A percentile compares a stretch with the other conserved stretches of the same genome.
phyloP scores from a whole-genome alignment of 1,284 basidiomycete species.

The Sphaerobolus stellatus region DNA sequence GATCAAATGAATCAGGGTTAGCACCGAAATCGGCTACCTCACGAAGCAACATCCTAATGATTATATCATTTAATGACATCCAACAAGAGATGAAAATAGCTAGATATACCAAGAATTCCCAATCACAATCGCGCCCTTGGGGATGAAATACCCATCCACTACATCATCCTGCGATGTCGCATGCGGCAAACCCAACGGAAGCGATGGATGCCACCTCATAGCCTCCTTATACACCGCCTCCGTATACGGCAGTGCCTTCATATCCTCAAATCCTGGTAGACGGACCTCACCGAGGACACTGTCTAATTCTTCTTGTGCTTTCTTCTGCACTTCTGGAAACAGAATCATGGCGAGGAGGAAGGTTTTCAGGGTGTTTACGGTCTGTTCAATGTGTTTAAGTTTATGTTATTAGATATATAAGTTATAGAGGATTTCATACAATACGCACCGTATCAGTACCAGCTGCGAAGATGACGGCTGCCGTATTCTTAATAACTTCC shows the following conservation, averaged over 20 bases:
- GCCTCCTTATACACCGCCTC: conserved; percentile 23
- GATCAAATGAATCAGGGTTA: conserved; percentile 21
- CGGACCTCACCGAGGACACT: not conserved
- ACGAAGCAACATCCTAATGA: conserved; percentile 26
- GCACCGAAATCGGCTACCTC: conserved; percentile 19
- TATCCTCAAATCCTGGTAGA: conserved; percentile 13
- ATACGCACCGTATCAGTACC: conserved; percentile 16
- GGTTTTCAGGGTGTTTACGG: conserved; percentile 6
- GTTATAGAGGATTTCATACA: not conserved
- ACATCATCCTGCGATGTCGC: conserved; percentile 4
- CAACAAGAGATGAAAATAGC: conserved; percentile 7
- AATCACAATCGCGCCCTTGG: not conserved
- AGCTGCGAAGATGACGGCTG: conserved; percentile 2
- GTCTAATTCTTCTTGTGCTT: not conserved
- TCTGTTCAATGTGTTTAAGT: not conserved
- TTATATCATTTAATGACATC: no score
- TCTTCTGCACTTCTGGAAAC: conserved; percentile 16
- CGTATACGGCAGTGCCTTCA: conserved; percentile 21
- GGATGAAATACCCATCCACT: not conserved
- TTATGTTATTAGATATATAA: not conserved
- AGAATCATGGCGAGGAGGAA: conserved; percentile 23
- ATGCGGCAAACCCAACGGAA: conserved; percentile 11
- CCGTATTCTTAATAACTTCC: conserved; percentile 6
- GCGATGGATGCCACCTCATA: conserved; percentile 21
- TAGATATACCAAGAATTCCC: conserved; percentile 42